Conservation (phyloP, 345 rosid species). For the Melastoma malabathricum region DNA sequence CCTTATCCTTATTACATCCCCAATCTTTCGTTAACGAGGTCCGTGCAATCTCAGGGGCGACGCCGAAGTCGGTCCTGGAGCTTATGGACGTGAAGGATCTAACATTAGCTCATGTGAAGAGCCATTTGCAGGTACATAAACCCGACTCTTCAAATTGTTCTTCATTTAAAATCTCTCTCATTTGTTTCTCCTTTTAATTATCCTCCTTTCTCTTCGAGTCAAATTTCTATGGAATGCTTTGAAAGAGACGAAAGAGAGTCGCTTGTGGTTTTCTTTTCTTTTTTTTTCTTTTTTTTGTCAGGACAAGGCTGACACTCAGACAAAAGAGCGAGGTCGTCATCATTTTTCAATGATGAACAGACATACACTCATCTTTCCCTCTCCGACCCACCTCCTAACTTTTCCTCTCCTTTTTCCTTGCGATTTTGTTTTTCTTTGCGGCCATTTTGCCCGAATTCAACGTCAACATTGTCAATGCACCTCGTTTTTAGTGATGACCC, state of each 20-base stretch:
- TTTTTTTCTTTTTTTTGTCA: conserved; percentile 21
- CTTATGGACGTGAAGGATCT: conserved; percentile 89
- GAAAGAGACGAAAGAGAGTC: not conserved
- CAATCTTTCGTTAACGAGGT: not conserved
- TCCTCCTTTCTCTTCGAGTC: conserved; percentile 7
- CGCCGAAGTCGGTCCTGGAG: conserved; percentile 84
- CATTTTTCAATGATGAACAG: conserved; percentile 67
- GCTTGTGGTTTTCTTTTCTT: too few species aligned
- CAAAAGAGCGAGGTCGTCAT: conserved; percentile 53
- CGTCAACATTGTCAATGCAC: conserved; percentile 15
- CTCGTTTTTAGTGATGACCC: conserved; percentile 44
- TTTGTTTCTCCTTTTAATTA: conserved; percentile 1
- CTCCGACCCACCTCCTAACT: too few species aligned
- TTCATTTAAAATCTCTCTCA: not conserved
- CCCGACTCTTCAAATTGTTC: not conserved
- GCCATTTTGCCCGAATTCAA: too few species aligned
- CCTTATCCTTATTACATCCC: not conserved
- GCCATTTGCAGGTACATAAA: conserved; percentile 69
- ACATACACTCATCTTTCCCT: conserved; percentile 13
- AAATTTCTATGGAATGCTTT: too few species aligned
- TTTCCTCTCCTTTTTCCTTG: too few species aligned
- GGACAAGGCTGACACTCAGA: conserved; percentile 14
- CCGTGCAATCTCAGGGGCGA: conserved; percentile 43
- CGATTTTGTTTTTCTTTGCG: too few species aligned
- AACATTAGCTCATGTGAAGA: conserved; percentile 80